Base-by-base conservation (phyloP, 345 rosid genomes). In the Euphorbia lathyris region DNA sequence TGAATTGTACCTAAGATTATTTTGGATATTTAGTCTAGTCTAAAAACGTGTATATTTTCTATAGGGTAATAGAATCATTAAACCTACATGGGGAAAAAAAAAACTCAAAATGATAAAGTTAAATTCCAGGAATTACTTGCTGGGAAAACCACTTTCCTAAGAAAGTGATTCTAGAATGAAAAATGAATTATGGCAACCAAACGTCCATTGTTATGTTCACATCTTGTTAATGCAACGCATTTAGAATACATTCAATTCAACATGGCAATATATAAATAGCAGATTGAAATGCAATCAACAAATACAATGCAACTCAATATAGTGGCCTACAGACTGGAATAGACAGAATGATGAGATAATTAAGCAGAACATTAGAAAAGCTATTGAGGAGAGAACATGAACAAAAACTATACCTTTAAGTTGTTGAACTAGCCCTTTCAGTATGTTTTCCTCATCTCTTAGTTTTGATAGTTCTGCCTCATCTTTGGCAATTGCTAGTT, bases 371-470 rank as follows among this genome's bases (percentile, higher is more conserved):
- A 69, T 26, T 43, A 58, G 0, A 42, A 40, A 40, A 23, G 53
- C 20, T 23, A 14, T 42, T 23, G 23, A 34, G 0, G 45, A 60
- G 43, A 17, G 22, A 75, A 50, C 25, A 48, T 3, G 16, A 52
- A 38, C 66, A 66, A 69, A n/a, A 70, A 63, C 12, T 43, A 63
- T 67, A 96, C 99, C 98, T 90, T 82, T 89, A 65, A 96, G 88
- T 73, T 84, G 88, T 70, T 92, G 81, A 72, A 89, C 96, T 20
- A 89, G 86, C 67, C 80, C 86, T 78, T 88, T 96, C 53, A 96
- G 81, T 51, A 77, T 59, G 71, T 83, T 88, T 88, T 92, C 97
- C 83, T 92, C 97, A 48, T 66, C 73, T 79, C 86, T 86, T 63
- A 96, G 84, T 75, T 84, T 87, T 67, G 82, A 62, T 47, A 92